Evolutionary conservation across 805 yeast species (phyloP).

Genomic region (Diddensiella santjacobensis): DNA sequence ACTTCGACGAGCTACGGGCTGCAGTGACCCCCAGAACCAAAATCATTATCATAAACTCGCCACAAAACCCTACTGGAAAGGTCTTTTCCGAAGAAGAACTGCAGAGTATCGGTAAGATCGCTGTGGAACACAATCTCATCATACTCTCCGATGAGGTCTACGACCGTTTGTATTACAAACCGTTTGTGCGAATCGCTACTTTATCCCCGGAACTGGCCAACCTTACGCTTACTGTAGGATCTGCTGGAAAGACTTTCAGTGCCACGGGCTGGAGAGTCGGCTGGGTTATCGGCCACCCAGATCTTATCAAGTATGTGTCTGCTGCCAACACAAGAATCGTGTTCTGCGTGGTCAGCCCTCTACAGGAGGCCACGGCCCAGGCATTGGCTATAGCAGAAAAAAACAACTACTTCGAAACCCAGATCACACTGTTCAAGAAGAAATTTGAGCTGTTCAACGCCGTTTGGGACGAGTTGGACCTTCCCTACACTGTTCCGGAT

Average conservation of each 20-base stretch:
- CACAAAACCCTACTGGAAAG: constrained; percentile 96
- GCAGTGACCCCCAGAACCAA: constrained; percentile 76
- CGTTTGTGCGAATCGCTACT: constrained; percentile 81
- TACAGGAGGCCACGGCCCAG: constrained; percentile 86
- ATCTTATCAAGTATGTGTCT: constrained; percentile 72
- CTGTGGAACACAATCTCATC: constrained; percentile 78
- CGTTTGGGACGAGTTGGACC: constrained; percentile 78
- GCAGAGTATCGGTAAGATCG: constrained; percentile 68
- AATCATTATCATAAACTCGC: constrained; percentile 83
- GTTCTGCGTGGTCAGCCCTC: constrained; percentile 84
- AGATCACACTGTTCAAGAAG: constrained; percentile 60
- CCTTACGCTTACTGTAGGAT: constrained; percentile 85
- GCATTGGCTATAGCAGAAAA: constrained; percentile 62
- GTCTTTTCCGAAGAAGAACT: constrained; percentile 77
- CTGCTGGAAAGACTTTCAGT: constrained; percentile 98
- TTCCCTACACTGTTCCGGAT: constrained; percentile 87
- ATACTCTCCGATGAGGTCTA: constrained; percentile 93
- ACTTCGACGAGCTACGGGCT: constrained; percentile 69
- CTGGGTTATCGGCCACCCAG: constrained; percentile 87
- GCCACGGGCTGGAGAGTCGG: constrained; percentile 99
- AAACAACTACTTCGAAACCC: constrained; percentile 63
- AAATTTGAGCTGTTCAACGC: constrained; percentile 72
- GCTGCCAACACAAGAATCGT: constrained; percentile 94
- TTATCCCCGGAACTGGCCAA: constrained; percentile 73
- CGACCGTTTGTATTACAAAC: constrained; percentile 75